Conservation (phyloP, 768 basidiomycete species). For the Lentinula sp. region DNA sequence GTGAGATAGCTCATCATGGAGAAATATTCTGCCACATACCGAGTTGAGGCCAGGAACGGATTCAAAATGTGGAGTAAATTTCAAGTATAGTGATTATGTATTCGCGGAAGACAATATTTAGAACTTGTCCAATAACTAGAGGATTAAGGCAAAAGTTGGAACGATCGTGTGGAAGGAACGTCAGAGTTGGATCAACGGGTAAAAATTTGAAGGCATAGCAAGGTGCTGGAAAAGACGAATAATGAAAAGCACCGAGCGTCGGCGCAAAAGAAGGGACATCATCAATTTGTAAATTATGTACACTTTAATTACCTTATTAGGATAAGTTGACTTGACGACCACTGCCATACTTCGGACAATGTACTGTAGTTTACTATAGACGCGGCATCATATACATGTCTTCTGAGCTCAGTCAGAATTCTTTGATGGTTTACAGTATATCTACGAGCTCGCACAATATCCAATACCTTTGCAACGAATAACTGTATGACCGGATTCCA, state of each 20-base stretch:
- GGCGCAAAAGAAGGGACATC: background rate
- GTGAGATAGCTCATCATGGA: background rate
- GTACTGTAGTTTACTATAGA: no score
- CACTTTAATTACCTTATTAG: background rate
- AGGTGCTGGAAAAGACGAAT: background rate
- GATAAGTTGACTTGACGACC: background rate
- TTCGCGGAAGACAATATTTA: background rate
- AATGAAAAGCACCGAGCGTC: background rate
- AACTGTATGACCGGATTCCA: constrained; percentile 30
- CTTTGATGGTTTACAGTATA: background rate
- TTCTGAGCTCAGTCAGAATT: no score
- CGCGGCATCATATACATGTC: no score
- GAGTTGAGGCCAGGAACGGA: background rate
- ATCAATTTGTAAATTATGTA: background rate
- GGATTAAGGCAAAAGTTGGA: background rate
- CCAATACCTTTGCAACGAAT: constrained; percentile 66
- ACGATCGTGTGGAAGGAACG: background rate
- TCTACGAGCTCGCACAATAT: constrained; percentile 20
- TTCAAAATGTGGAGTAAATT: background rate
- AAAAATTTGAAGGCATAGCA: background rate
- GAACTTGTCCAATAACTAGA: background rate
- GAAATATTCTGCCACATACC: background rate
- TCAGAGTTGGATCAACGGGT: background rate
- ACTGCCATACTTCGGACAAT: background rate
- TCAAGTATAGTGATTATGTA: background rate